These are phyloP conservation scores for Beauveria rudraprayagi DNA, from an alignment of 2,329 filamentous ascomycete species.

Conservation along the genomic window DNA sequence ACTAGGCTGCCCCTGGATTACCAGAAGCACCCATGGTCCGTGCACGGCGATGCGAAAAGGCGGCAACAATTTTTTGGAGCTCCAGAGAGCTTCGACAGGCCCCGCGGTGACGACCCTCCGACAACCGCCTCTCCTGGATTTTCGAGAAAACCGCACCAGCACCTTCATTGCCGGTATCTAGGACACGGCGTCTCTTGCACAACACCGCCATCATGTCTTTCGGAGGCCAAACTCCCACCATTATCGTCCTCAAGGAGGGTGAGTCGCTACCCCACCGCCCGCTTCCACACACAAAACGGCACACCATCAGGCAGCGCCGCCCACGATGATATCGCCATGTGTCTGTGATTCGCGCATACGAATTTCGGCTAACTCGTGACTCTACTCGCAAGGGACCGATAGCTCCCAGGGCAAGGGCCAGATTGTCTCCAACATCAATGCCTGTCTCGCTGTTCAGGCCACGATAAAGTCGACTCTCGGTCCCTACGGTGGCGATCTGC, in stretches of 20 bases:
- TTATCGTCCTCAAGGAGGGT: conserved; percentile 98
- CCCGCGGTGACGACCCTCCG: conserved; percentile 18
- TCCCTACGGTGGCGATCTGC: conserved; percentile 90
- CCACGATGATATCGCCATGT: not conserved
- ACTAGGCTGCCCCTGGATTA: not conserved
- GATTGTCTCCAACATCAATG: conserved; percentile 96
- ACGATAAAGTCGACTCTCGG: conserved; percentile 95
- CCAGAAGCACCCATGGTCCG: conserved; percentile 15
- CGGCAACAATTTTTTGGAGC: conserved; percentile 45
- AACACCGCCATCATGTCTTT: conserved; percentile 66
- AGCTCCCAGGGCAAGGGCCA: conserved; percentile 95
- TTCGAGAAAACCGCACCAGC: conserved; percentile 13
- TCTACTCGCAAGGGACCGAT: conserved; percentile 66
- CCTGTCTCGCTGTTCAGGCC: conserved; percentile 88
- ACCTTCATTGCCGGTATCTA: conserved; percentile 4
- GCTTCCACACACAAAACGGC: conserved; percentile 9
- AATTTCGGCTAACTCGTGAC: conserved; percentile 14
- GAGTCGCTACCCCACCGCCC: conserved; percentile 38
- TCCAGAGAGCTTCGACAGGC: conserved; percentile 27
- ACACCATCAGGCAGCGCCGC: conserved; percentile 4
- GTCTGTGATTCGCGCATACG: not conserved
- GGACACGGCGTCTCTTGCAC: not conserved
- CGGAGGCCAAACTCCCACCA: conserved; percentile 93
- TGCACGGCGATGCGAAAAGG: conserved; percentile 25
- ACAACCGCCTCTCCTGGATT: conserved; percentile 13